Conservation (phyloP, 768 basidiomycete species). For the Auricularia auricula-judae region DNA sequence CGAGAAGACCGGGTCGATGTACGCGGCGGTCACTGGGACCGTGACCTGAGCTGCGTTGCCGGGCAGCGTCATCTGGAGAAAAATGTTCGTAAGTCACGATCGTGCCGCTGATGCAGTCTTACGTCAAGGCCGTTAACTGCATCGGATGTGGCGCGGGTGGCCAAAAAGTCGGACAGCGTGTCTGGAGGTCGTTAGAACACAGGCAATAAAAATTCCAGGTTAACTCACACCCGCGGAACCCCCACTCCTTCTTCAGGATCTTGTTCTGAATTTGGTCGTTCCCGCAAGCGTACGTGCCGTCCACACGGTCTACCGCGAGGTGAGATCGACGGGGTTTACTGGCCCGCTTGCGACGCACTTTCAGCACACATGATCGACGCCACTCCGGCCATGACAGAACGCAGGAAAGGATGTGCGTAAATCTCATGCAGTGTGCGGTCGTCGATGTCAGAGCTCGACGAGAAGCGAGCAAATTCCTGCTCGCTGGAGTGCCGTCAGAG, state of each 20-base stretch:
- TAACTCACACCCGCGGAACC: conserved; percentile 19
- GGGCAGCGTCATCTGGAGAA: conserved; percentile 21
- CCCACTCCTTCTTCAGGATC: conserved; percentile 24
- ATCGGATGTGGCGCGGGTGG: conserved; percentile 11
- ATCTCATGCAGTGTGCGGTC: conserved; percentile 15
- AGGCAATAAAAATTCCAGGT: neutral
- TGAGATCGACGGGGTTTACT: neutral
- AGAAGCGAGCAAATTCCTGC: conserved; percentile 11
- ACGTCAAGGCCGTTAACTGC: conserved; percentile 13
- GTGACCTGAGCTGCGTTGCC: conserved; percentile 16
- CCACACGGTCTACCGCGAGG: conserved; percentile 11
- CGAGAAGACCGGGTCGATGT: neutral
- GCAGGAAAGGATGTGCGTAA: conserved; percentile 12
- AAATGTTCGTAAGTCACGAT: neutral
- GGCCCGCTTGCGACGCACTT: neutral
- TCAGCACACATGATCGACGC: conserved; percentile 11
- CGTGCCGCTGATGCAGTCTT: neutral
- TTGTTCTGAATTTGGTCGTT: conserved; percentile 21
- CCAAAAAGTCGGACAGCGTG: conserved; percentile 22
- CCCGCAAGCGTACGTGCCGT: conserved; percentile 22
- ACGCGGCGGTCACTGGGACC: neutral
- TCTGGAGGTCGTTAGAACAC: neutral
- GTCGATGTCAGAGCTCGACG: conserved; percentile 9
- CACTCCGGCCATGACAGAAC: conserved; percentile 11
- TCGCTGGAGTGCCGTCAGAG: conserved; percentile 1